These are phyloP conservation scores for Trypanosoma vivax DNA, from an alignment of 208 protist genomes.

Conservation along the genomic window DNA sequence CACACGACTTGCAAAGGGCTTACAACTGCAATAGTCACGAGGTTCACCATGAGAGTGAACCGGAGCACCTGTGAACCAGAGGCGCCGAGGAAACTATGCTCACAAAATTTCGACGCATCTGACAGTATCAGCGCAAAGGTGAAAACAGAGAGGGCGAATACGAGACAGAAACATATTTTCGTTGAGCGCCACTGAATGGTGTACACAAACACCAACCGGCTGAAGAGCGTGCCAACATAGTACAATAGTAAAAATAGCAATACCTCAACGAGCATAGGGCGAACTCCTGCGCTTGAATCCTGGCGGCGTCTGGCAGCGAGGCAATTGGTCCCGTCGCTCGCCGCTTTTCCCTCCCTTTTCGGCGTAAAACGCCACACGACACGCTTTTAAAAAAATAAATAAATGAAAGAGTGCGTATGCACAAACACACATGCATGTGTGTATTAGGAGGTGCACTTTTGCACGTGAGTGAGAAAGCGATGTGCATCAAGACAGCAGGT, in stretches of 20 bases:
- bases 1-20: slow-evolving; percentile 12
- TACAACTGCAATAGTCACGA: slow-evolving; percentile 1
- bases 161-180: slow-evolving; percentile 24
- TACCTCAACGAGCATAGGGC: not conserved
- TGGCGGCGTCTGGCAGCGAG: not conserved
- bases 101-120: slow-evolving; percentile 13
- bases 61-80: slow-evolving; percentile 6
- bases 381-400: slow-evolving; percentile 3
- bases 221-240: slow-evolving; percentile 28
- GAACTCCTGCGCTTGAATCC: not conserved
- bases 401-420: not conserved
- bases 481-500: no score
- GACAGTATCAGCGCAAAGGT: slow-evolving; percentile 31
- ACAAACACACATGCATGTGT: slow-evolving; percentile 4
- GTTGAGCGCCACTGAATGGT: slow-evolving; percentile 18
- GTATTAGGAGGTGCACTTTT: not conserved
- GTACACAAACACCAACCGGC: slow-evolving; percentile 43
- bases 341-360: not conserved
- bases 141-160: slow-evolving; percentile 33
- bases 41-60: slow-evolving; percentile 4
- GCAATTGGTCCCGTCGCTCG: not conserved
- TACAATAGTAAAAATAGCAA: slow-evolving; percentile 10
- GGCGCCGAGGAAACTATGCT: not conserved
- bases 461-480: no score
- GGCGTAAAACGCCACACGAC: not conserved